Percentiles rank a stretch among this genome's conserved stretches.
Evolutionary conservation across 352 stramenopile genomes (phyloP).

Genomic region (Phytophthora multivora): DNA sequence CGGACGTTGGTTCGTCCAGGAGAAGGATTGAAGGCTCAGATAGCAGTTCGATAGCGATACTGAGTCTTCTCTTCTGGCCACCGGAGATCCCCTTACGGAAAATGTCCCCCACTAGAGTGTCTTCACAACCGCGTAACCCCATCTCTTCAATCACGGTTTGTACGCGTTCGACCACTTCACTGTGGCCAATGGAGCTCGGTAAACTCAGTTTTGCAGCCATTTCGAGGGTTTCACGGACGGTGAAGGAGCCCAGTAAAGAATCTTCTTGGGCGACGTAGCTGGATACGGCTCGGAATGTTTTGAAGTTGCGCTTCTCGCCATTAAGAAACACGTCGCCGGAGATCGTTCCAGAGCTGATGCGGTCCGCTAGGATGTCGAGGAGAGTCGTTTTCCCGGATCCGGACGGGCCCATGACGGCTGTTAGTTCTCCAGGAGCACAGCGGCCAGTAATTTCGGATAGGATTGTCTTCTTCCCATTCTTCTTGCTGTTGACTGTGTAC

Average conservation of each 20-base stretch:
- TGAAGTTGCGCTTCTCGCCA: slow-evolving; percentile 32
- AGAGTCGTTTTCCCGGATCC: slow-evolving; percentile 65
- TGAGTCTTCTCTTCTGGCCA: slow-evolving; percentile 92
- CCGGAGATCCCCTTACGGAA: slow-evolving; percentile 86
- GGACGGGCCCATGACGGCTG: slow-evolving; percentile 65
- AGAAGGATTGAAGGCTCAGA: slow-evolving; percentile 94
- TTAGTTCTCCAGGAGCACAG: slow-evolving; percentile 59
- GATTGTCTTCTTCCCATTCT: slow-evolving; percentile 50
- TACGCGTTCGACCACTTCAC: slow-evolving; percentile 46
- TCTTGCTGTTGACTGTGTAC: slow-evolving; percentile 32
- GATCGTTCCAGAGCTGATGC: slow-evolving; percentile 38
- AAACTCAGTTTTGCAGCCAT: slow-evolving; percentile 63
- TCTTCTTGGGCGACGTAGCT: slow-evolving; percentile 67
- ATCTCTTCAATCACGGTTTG: slow-evolving; percentile 69
- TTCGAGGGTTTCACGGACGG: slow-evolving; percentile 64
- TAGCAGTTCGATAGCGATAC: slow-evolving; percentile 93
- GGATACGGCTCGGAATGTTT: slow-evolving; percentile 45
- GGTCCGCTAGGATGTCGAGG: slow-evolving; percentile 65
- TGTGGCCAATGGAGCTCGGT: slow-evolving; percentile 36
- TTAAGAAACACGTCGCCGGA: slow-evolving; percentile 55
- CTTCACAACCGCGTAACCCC: slow-evolving; percentile 53
- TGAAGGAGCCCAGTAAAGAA: slow-evolving; percentile 65
- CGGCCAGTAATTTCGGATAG: slow-evolving; percentile 63
- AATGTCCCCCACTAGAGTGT: slow-evolving; percentile 76
- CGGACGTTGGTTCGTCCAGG: slow-evolving; percentile 93